Base-by-base conservation (phyloP, 768 basidiomycete genomes). In the Pulveroboletus sp. region DNA sequence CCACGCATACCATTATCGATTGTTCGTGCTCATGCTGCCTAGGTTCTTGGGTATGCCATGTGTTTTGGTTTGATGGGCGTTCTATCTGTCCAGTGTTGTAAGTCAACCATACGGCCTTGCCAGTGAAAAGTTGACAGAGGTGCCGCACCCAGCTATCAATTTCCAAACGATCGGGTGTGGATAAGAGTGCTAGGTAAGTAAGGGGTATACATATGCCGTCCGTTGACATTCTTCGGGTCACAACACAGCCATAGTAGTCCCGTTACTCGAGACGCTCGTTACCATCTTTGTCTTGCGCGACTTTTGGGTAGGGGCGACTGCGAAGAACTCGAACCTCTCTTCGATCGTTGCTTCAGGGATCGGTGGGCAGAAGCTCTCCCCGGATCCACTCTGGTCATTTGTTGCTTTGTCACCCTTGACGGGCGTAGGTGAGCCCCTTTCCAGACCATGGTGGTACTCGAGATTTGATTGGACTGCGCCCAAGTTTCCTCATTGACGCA, bases 381-480 rank as follows among this genome's bases (percentile, higher is more conserved):
- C 55, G 13, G 40, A 43, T 39, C 55, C 49, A 7, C 24, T 56
- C 3, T 56, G 49, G 41, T 56, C 45, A 29, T 56, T 43, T 29
- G 27, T 29, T 29, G 27, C 27, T 11, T 29, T 29, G 27, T 29
- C 27, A 11, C 38, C 45, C 1, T 41, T 57, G 17, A 29, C 27
- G 48, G 50, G 43, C 25, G 7, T 42, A 24, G 54, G 48, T 51
- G 27, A 56, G 14, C 5, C 5, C n/a, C 41, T 6, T 29, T 2
- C 20, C 35, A 17, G 20, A 20, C 4, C 5, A 2, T 21, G 36
- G 10, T 37, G 3, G 10, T 39, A 12, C 24, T 31, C 32, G 33
- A 5, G 32, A 2, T 17, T 34, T 42, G 32, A 2, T 17, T 34
- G 39, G 25, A 48, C 16, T 16, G 14, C 6, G 5, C 2, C n/a